A percentile compares a stretch with the other conserved stretches of the same genome.
Evolutionary conservation across 306 rosid species (phyloP).

Genomic region (Prunus salicina): DNA sequence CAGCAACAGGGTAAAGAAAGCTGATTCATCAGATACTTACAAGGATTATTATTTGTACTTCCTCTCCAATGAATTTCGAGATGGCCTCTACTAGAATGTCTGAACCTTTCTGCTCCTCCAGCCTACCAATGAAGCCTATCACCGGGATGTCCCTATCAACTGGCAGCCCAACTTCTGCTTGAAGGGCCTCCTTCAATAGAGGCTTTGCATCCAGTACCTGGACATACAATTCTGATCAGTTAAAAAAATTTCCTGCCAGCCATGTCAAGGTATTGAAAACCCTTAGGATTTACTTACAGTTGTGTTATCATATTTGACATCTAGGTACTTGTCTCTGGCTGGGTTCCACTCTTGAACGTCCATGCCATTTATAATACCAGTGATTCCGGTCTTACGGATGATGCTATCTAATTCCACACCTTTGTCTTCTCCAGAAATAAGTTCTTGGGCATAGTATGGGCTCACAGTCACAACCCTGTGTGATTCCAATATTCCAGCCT

Average conservation of each 20-base stretch:
- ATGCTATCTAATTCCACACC: slow-evolving; percentile 42
- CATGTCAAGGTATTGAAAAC: background rate
- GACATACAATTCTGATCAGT: slow-evolving; percentile 8
- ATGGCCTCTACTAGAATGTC: slow-evolving; percentile 88
- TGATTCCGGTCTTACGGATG: slow-evolving; percentile 31
- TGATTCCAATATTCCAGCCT: slow-evolving; percentile 39
- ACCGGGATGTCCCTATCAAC: slow-evolving; percentile 71
- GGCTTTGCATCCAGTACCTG: slow-evolving; percentile 71
- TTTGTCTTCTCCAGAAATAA: slow-evolving; percentile 39
- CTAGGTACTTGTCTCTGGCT: slow-evolving; percentile 30
- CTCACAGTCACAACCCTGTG: slow-evolving; percentile 46
- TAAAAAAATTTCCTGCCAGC: background rate
- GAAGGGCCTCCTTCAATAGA: slow-evolving; percentile 83
- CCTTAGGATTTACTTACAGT: slow-evolving; percentile 27
- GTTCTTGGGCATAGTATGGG: slow-evolving; percentile 45
- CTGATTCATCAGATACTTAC: slow-evolving; percentile 36
- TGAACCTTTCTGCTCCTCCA: slow-evolving; percentile 98
- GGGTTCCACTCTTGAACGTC: slow-evolving; percentile 58
- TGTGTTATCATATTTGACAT: slow-evolving; percentile 32
- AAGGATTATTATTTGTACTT: slow-evolving; percentile 76
- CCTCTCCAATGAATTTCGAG: slow-evolving; percentile 50
- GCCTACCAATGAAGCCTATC: slow-evolving; percentile 85
- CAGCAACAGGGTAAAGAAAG: background rate
- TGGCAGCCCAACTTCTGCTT: slow-evolving; percentile 93
- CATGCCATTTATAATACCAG: slow-evolving; percentile 49